Base-by-base conservation (phyloP, 2,329 filamentous ascomycete genomes). In the Curvularia verruculosa region DNA sequence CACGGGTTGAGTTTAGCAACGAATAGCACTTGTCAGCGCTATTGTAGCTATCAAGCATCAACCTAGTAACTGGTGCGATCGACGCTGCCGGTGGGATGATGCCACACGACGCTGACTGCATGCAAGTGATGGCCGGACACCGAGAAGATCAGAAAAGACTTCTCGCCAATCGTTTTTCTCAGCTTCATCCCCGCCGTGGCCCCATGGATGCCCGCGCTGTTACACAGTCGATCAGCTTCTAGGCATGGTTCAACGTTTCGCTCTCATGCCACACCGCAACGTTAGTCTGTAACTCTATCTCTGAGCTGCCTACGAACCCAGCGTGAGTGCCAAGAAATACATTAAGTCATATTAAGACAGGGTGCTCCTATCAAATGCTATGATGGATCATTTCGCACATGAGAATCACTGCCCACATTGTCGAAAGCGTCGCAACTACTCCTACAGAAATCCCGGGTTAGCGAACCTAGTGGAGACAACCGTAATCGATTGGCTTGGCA, bases 1-100 rank as follows among this genome's bases (percentile, higher is more conserved):
- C 48, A 46, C 49, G 40, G 9, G 18, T 40, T 41, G 52, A 40
- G 40, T 39, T 43, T 44, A 45, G 56, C 56, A 61, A 60, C 63
- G 39, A 9, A 13, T 44, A 47, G 56, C 54, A 61, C 60, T 60
- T 39, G 31, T 37, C 46, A 39, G 46, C 18, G 18, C n/a, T 29
- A 26, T 31, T 28, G 26, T 13, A 12, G 18, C n/a, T 13, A 12
- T 31, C 28, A 24, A 19, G 24, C n/a, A 45, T 29, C 26, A 19
- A 19, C 26, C 26, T 29, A 15, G 43, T 21, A 29, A 5, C 21
- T n/a, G 26, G n/a, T 45, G n/a, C 43, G 43, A 26, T 26, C 26
- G 21, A n/a, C 18, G 43, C n/a, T n/a, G 26, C 6, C 19, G n/a
- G 28, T 19, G 41, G 41, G 24, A 28, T 13, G 18, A 19, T 15